phyloP scores from a whole-genome alignment of 2,329 filamentous ascomycete species.

The Colletotrichum simmondsii region DNA sequence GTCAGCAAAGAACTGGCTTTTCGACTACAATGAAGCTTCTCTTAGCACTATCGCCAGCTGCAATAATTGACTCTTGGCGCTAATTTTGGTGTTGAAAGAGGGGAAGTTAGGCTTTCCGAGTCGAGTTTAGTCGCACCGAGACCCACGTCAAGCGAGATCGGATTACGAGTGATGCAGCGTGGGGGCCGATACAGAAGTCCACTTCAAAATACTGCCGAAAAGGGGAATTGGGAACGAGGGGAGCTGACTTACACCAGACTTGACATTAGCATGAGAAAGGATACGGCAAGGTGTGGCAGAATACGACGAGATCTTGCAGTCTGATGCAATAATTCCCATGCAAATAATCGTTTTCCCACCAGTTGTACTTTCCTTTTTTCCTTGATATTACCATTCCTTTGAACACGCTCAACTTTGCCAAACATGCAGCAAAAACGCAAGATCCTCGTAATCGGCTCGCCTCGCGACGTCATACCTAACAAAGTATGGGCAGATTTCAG shows the following conservation, averaged over 20 bases:
- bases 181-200: background rate
- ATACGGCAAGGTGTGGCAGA: background rate
- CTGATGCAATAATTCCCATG: background rate
- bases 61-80: background rate
- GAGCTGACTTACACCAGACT: background rate
- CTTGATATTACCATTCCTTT: background rate
- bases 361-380: background rate
- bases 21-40: background rate
- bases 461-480: background rate
- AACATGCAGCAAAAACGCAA: background rate
- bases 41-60: background rate
- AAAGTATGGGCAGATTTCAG: background rate
- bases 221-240: constrained; percentile 2
- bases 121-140: background rate
- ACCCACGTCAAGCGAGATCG: constrained; percentile 24
- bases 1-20: background rate
- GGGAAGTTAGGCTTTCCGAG: constrained; percentile 16
- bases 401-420: background rate
- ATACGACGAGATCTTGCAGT: background rate
- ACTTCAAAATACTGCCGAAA: background rate
- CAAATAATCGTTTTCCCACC: background rate
- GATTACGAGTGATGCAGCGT: constrained; percentile 2
- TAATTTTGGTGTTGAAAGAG: constrained; percentile 20
- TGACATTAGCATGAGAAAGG: background rate
- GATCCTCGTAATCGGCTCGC: constrained; percentile 13